Conservation (phyloP, 441 rosid species). For the Populus tomentosa region DNA sequence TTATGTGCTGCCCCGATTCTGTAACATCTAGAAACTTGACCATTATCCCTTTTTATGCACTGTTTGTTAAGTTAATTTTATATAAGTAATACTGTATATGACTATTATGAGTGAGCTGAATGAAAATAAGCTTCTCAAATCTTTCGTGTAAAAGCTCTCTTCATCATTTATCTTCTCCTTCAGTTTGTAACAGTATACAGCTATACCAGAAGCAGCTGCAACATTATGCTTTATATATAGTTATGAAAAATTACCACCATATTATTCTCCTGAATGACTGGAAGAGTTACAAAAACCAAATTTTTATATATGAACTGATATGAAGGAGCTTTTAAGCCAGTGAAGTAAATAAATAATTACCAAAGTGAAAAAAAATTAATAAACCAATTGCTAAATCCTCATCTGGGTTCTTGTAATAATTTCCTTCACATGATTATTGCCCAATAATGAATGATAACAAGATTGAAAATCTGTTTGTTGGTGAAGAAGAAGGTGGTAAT, state of each 20-base stretch:
- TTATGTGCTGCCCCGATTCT: neutral
- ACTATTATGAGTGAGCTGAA: too few relatives aligned
- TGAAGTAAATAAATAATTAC: neutral
- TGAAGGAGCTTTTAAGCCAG: neutral
- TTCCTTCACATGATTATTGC: slow-evolving; percentile 34
- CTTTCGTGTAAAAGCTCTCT: too few relatives aligned
- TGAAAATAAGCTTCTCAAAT: too few relatives aligned
- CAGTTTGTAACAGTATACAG: neutral
- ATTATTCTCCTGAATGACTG: slow-evolving; percentile 1
- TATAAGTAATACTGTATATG: too few relatives aligned
- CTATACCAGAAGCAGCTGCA: neutral
- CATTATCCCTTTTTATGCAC: neutral
- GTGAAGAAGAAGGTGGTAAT: slow-evolving; percentile 39
- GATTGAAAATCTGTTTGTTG: slow-evolving; percentile 21
- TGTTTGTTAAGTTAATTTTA: too few relatives aligned
- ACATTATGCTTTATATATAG: neutral
- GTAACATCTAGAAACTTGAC: neutral
- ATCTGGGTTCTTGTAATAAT: neutral
- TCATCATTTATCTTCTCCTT: too few relatives aligned
- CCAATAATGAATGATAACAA: slow-evolving; percentile 22
- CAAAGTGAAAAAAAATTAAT: neutral
- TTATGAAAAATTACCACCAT: neutral
- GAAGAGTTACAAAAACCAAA: slow-evolving; percentile 10
- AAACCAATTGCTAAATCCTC: neutral
- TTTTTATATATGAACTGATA: neutral